Conservation (phyloP, 257 asterid genomes). For the Ocimum tenuiflorum region DNA sequence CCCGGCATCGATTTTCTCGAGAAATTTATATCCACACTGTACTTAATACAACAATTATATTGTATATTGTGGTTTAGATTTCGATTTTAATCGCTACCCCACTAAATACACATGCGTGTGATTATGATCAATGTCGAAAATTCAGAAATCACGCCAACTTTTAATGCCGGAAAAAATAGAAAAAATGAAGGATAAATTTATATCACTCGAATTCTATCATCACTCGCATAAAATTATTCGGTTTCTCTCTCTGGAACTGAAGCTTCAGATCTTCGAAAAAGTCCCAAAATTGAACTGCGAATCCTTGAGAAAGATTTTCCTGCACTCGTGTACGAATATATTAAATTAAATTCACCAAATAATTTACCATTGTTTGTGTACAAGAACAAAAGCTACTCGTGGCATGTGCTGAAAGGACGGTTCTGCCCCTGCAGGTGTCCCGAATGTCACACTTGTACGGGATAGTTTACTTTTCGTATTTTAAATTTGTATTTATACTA, state of each 20-base stretch:
- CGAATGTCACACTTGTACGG: background rate
- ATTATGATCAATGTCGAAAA: slow-evolving; percentile 29
- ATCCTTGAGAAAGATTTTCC: slow-evolving; percentile 29
- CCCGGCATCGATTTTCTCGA: slow-evolving; percentile 42
- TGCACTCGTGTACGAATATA: slow-evolving; percentile 33
- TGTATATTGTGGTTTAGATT: slow-evolving; percentile 15
- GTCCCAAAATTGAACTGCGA: slow-evolving; percentile 22
- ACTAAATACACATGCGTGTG: slow-evolving; percentile 30
- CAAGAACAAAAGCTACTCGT: background rate
- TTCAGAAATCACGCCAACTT: slow-evolving; percentile 37
- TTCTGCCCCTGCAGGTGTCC: background rate
- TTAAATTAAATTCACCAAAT: slow-evolving; percentile 8
- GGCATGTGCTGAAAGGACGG: background rate
- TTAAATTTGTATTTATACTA: no score
- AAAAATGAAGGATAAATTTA: background rate
- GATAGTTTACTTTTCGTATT: background rate
- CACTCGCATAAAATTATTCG: slow-evolving; percentile 14
- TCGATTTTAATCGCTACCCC: slow-evolving; percentile 17
- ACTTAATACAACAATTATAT: slow-evolving; percentile 12
- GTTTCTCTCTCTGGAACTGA: slow-evolving; percentile 21
- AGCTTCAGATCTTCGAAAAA: slow-evolving; percentile 32
- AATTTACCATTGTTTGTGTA: slow-evolving; percentile 6
- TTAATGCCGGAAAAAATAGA: slow-evolving; percentile 7
- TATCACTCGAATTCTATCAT: slow-evolving; percentile 23
- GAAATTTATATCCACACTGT: slow-evolving; percentile 12